These are phyloP conservation scores for Calonectria leucothoes DNA, from an alignment of 2,329 filamentous ascomycete species.

Conservation along the genomic window DNA sequence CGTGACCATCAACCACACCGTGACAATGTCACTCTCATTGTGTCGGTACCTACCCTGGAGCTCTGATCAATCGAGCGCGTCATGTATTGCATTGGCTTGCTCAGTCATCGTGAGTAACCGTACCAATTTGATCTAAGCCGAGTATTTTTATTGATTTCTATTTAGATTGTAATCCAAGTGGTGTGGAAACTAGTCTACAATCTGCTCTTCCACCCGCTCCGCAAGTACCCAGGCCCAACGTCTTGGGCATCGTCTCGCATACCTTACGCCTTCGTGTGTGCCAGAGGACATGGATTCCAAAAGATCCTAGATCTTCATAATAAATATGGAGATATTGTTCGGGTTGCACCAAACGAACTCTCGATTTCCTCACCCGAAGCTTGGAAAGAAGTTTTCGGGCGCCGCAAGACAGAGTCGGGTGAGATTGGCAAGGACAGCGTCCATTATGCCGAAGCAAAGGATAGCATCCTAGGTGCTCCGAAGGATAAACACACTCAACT, in stretches of 20 bases:
- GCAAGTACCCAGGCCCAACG: background rate
- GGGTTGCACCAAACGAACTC: background rate
- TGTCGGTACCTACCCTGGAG: background rate
- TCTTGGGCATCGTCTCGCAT: background rate
- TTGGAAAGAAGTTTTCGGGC: background rate
- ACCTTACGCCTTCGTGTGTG: background rate
- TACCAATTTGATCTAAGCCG: no score
- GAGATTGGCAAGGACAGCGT: background rate
- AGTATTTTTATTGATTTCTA: background rate
- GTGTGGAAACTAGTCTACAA: background rate
- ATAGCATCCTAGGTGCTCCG: background rate
- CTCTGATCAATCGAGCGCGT: background rate
- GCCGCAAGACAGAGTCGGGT: background rate
- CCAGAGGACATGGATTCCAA: background rate
- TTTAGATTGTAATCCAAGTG: background rate
- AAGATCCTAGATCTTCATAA: background rate
- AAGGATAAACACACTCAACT: background rate
- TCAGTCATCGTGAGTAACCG: background rate
- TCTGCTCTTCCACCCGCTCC: background rate
- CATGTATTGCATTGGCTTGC: background rate
- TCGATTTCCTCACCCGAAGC: background rate
- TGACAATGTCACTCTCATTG: background rate
- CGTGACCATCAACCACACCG: background rate
- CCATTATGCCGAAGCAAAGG: background rate
- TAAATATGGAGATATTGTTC: background rate